Conservation (phyloP, 306 rosid genomes). For the Vigna mungo region DNA sequence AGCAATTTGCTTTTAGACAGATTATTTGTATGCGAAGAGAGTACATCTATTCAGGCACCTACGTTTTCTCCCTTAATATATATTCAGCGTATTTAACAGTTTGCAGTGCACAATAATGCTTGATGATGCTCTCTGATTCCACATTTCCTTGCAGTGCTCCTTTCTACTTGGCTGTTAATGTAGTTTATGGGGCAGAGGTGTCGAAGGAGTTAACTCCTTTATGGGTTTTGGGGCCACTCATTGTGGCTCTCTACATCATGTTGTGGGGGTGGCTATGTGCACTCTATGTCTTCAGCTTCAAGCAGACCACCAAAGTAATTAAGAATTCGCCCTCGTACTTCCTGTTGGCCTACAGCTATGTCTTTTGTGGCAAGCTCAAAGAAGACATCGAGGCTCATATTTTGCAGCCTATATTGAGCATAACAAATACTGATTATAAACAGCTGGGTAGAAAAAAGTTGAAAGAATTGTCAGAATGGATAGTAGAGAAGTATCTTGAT, state of each 20-base stretch:
- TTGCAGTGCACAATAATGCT: background rate
- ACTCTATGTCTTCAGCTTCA: conserved; percentile 75
- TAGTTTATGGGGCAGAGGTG: conserved; percentile 75
- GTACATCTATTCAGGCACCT: background rate
- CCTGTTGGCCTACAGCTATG: conserved; percentile 51
- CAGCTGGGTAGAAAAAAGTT: conserved; percentile 60
- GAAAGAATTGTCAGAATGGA: conserved; percentile 63
- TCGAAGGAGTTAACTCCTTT: conserved; percentile 88
- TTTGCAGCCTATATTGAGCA: conserved; percentile 63
- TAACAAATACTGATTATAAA: conserved; percentile 69
- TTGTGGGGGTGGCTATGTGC: conserved; percentile 62
- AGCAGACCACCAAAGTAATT: conserved; percentile 62
- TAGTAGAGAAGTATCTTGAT: conserved; percentile 74
- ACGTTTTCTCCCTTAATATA: background rate
- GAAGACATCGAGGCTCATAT: conserved; percentile 54
- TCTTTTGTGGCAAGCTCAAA: conserved; percentile 69
- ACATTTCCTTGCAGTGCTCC: conserved; percentile 74
- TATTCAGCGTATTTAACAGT: too few species aligned
- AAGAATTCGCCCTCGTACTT: conserved; percentile 72
- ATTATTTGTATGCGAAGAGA: background rate
- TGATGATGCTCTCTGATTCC: conserved; percentile 12
- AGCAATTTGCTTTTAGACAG: background rate
- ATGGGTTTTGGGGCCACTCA: conserved; percentile 84
- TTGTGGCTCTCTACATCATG: conserved; percentile 64
- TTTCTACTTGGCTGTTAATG: conserved; percentile 73